A percentile compares a stretch with the other conserved stretches of the same genome.
Evolutionary conservation across 768 basidiomycete genomes (phyloP).

Genomic region (Rhodotorula taiwanensis): DNA sequence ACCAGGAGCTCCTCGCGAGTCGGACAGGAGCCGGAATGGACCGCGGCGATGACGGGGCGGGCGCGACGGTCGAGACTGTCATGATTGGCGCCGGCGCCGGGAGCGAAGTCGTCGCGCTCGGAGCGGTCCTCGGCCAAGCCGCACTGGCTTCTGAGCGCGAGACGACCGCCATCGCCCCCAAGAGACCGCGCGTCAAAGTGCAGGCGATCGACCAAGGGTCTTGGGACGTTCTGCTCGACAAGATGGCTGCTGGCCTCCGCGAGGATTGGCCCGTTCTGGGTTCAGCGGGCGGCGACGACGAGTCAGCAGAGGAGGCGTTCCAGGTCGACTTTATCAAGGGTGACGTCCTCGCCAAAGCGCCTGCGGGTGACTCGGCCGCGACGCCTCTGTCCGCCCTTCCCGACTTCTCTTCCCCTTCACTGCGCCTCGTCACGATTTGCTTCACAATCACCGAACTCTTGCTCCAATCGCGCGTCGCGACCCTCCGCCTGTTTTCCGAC

Average conservation of each 20-base stretch:
- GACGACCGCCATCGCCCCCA: background rate
- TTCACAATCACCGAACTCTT: slow-evolving; percentile 41
- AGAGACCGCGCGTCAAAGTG: slow-evolving; percentile 6
- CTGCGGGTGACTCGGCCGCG: background rate
- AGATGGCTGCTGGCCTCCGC: slow-evolving; percentile 6
- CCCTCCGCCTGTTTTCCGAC: slow-evolving; percentile 35
- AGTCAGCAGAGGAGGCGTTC: slow-evolving; percentile 1
- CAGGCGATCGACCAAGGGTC: slow-evolving; percentile 23
- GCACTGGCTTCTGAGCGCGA: too few species aligned
- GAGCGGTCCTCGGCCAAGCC: slow-evolving; percentile 11
- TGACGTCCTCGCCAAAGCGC: slow-evolving; percentile 14
- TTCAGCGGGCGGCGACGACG: too few species aligned
- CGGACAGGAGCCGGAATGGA: too few species aligned
- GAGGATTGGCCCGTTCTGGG: slow-evolving; percentile 3
- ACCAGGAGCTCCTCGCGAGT: background rate
- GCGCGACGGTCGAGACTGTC: slow-evolving; percentile 4
- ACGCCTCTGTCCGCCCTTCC: slow-evolving; percentile 6
- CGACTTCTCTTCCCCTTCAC: background rate
- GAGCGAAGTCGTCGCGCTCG: slow-evolving; percentile 37
- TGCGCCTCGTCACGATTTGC: slow-evolving; percentile 35
- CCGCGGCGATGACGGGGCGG: background rate
- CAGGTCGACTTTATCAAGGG: slow-evolving; percentile 15
- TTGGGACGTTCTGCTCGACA: slow-evolving; percentile 18
- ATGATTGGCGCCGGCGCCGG: slow-evolving; percentile 38
- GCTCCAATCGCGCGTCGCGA: slow-evolving; percentile 35